These are phyloP conservation scores for Nyctanthes arbortristis DNA, from an alignment of 257 asterid genomes.

Conservation along the genomic window DNA sequence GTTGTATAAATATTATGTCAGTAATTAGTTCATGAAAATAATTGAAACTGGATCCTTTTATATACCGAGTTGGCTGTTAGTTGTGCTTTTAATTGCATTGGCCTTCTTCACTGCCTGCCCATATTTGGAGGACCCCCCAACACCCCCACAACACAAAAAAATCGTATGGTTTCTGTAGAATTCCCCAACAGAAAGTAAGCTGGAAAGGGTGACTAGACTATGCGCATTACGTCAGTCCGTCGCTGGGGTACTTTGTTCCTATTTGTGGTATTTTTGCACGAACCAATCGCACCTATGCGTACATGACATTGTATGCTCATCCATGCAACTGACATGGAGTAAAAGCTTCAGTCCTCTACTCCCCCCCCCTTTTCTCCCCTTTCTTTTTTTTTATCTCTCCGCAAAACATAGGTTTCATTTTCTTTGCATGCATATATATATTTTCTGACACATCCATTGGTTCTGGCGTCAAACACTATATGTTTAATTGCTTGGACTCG, in stretches of 20 bases:
- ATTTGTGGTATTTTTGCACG: neutral
- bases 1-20: neutral
- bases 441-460: neutral
- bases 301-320: neutral
- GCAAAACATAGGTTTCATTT: neutral
- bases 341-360: neutral
- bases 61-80: neutral
- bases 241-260: neutral
- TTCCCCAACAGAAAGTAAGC: neutral
- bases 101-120: neutral
- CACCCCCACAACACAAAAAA: too few species aligned
- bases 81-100: slow-evolving; percentile 8
- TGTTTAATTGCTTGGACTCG: neutral
- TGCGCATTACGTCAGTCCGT: neutral
- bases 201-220: neutral
- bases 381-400: neutral
- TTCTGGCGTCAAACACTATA: neutral
- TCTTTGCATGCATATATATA: neutral
- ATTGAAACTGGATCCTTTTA: neutral
- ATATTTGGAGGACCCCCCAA: neutral
- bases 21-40: neutral
- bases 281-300: neutral
- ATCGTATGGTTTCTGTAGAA: neutral
- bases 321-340: slow-evolving; percentile 1
- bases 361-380: neutral